These are phyloP conservation scores for Pachyrhizus erosus DNA, from an alignment of 306 rosid species.

Conservation along the genomic window DNA sequence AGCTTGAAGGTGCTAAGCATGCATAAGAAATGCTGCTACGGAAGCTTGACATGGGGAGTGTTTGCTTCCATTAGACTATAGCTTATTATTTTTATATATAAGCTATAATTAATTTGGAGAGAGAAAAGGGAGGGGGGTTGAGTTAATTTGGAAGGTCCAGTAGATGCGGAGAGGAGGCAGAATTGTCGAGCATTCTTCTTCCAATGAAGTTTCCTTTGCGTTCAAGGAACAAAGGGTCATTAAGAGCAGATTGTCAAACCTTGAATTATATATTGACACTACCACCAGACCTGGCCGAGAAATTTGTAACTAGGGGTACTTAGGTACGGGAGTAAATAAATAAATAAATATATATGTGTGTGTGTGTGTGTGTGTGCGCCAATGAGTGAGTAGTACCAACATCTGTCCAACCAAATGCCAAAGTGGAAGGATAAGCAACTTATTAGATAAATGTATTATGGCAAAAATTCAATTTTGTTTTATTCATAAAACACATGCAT, in stretches of 20 bases:
- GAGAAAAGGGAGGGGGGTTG: not conserved
- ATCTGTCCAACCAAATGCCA: constrained; percentile 19
- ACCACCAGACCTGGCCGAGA: constrained; percentile 25
- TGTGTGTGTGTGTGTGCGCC: too few relatives aligned
- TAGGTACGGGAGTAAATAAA: constrained; percentile 32
- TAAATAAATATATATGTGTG: not conserved
- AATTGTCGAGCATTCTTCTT: constrained; percentile 76
- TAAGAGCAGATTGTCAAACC: constrained; percentile 74
- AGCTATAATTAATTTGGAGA: constrained; percentile 11
- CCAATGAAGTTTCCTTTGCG: constrained; percentile 93
- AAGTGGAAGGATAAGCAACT: not conserved
- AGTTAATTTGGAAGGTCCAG: constrained; percentile 52
- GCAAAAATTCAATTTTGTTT: constrained; percentile 30
- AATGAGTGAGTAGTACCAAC: not conserved
- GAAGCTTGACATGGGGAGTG: constrained; percentile 68
- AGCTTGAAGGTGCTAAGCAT: constrained; percentile 58
- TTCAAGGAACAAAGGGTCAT: constrained; percentile 70
- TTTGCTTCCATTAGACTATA: constrained; percentile 70
- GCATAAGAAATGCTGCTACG: constrained; percentile 55
- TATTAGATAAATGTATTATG: constrained; percentile 10
- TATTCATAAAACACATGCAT: not conserved
- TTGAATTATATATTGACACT: constrained; percentile 48
- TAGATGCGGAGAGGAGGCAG: constrained; percentile 67
- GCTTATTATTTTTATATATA: constrained; percentile 12
- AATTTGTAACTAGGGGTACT: not conserved